Base-by-base conservation (phyloP, 371 early-diverging fungal species). In the Mycotypha africana region DNA sequence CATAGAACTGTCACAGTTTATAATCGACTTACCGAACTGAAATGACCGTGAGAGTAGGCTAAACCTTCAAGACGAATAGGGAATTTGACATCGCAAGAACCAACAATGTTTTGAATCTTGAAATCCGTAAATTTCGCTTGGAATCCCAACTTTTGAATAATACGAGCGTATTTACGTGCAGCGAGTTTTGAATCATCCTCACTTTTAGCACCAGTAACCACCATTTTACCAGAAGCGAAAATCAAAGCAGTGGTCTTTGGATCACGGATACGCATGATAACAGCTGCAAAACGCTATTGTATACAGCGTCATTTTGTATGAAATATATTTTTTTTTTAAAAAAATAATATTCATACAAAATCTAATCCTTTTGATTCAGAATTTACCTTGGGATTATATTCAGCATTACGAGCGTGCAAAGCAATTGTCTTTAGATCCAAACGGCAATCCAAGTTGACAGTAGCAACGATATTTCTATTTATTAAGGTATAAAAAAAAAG, bases 221-320 rank as follows among this genome's bases (percentile, higher is more conserved):
- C 99, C 99, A 99, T 99, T 66, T 99, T 99, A 41, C 99, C 99
- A 21, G 97, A 97, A 17, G 99, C 98, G 76, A 99, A 99, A 56
- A 99, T 99, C 53, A 99, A 76, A 2, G 99, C 99, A 0, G 99
- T 99, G 11, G 99, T 99, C 74, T 99, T 98, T 47, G 99, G 99
- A 45, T 96, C 98, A 68, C 99, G 88, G 58, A 99, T 99, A 62
- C 99, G 85, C 99, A 99, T 99, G 60, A 99, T 99, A 17, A 99
- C 99, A 49, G 99, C 99, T 51, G 99, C 99, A 74, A 99, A 99
- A 67, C 99, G 97, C 94, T 95, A 74, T 34, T 38, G n/a, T 26
- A 53, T 6, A 28, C 9, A 22, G 24, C 39, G 24, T 23, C 11
- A 8, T 11, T 8, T 28, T 28, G 11, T 28, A 28, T 8, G 28